Percentiles rank a stretch among this genome's conserved stretches.
phyloP scores from a whole-genome alignment of 2,329 filamentous ascomycete species.

The Pochonia chlamydosporia region DNA sequence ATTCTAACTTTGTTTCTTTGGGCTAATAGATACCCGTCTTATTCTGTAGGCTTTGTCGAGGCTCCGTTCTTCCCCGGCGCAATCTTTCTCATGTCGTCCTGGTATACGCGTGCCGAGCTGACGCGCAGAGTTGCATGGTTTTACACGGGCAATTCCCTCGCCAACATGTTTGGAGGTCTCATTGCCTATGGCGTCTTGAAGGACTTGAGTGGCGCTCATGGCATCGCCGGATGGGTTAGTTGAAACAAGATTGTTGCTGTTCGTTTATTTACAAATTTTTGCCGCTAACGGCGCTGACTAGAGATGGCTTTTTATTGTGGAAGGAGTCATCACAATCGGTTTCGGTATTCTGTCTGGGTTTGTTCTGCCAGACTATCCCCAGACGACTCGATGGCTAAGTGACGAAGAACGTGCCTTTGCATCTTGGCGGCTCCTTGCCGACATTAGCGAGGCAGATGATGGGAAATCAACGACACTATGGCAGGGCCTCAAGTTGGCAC shows the following conservation, averaged over 20 bases:
- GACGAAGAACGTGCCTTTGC: slow-evolving; percentile 46
- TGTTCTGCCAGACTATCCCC: slow-evolving; percentile 46
- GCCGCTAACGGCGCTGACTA: slow-evolving; percentile 39
- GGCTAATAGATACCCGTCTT: neutral
- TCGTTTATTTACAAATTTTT: too few relatives aligned
- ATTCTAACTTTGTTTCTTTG: too few relatives aligned
- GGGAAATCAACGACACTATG: slow-evolving; percentile 29
- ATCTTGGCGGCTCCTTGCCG: neutral
- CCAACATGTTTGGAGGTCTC: slow-evolving; percentile 46
- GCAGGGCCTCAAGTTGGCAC: slow-evolving; percentile 40
- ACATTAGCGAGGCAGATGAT: slow-evolving; percentile 23
- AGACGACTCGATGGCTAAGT: slow-evolving; percentile 45
- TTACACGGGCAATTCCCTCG: slow-evolving; percentile 50
- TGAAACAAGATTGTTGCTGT: slow-evolving; percentile 6
- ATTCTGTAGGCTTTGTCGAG: slow-evolving; percentile 28
- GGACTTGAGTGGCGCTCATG: slow-evolving; percentile 37
- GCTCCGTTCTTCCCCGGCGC: slow-evolving; percentile 47
- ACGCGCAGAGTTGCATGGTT: slow-evolving; percentile 53
- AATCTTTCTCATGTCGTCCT: slow-evolving; percentile 39
- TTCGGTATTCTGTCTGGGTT: slow-evolving; percentile 27
- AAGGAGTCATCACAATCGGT: slow-evolving; percentile 34
- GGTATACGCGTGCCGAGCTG: slow-evolving; percentile 41
- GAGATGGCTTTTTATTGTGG: slow-evolving; percentile 52
- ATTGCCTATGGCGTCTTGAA: slow-evolving; percentile 34
- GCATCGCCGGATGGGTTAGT: slow-evolving; percentile 58